Evolutionary conservation across 192 early-diverging fungal species (phyloP).

Genomic region (Backusella liffmaniae): DNA sequence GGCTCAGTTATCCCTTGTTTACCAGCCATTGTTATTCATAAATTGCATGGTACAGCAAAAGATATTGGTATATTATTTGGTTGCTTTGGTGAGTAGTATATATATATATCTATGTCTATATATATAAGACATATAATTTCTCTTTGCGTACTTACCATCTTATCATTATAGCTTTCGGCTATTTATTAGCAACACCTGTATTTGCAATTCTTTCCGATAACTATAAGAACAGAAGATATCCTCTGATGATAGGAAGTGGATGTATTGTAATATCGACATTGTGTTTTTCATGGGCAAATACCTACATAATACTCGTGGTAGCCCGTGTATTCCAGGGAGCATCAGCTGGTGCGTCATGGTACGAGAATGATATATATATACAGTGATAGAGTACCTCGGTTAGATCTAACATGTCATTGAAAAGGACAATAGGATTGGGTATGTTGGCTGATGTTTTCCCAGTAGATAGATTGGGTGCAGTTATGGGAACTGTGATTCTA

Average conservation of each 20-base stretch:
- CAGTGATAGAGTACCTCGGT: not conserved
- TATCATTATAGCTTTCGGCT: not conserved
- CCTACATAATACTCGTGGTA: conserved; percentile 59
- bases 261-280: not conserved
- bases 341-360: conserved; percentile 70
- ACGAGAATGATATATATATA: not conserved
- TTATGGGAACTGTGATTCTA: conserved; percentile 68
- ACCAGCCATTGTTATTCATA: not conserved
- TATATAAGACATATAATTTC: not conserved
- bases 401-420: too few species aligned
- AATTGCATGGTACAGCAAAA: not conserved
- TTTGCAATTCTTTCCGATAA: not conserved
- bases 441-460: conserved; percentile 71
- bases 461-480: conserved; percentile 55
- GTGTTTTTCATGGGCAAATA: conserved; percentile 55
- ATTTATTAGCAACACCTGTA: not conserved
- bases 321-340: conserved; percentile 70
- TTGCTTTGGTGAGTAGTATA: not conserved
- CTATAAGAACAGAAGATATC: not conserved
- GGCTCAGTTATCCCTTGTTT: not conserved
- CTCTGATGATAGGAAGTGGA: not conserved
- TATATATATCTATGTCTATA: not conserved
- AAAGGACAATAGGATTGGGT: conserved; percentile 62
- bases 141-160: not conserved
- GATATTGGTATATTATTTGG: conserved; percentile 5